Evolutionary conservation across 1,284 basidiomycete genomes (phyloP).

Genomic region (Melampsora medusae): DNA sequence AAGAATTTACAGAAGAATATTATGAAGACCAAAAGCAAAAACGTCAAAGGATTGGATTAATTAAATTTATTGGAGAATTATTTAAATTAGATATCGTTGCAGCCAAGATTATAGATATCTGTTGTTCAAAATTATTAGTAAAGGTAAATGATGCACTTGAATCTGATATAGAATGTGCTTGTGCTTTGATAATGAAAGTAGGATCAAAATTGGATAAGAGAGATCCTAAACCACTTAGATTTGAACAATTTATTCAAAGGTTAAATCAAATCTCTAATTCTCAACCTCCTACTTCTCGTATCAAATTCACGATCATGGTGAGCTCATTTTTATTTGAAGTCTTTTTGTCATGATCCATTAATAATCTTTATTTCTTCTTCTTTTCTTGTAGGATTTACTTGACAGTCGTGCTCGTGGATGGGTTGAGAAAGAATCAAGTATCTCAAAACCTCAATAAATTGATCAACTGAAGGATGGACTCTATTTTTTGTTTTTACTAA

Average conservation of each 20-base stretch:
- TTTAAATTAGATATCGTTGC: neutral
- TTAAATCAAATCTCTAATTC: neutral
- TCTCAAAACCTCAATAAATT: no score
- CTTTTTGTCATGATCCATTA: no score
- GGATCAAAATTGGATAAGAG: neutral
- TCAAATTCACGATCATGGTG: conserved; percentile 1
- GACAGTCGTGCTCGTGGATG: no score
- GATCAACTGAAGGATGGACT: no score
- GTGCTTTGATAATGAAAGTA: neutral
- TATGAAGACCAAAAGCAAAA: neutral
- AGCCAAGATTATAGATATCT: neutral
- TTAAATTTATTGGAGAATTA: conserved; percentile 1
- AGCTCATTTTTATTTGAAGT: neutral
- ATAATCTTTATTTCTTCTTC: no score
- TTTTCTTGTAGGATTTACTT: no score
- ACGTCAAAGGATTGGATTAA: neutral
- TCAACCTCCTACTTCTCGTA: conserved; percentile 1
- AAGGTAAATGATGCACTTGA: neutral
- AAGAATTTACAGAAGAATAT: neutral
- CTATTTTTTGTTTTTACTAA: no score
- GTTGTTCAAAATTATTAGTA: neutral
- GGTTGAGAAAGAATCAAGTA: no score
- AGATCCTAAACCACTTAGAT: neutral
- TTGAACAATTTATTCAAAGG: neutral
- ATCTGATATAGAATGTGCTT: conserved; percentile 3